Conservation (phyloP, 495 filamentous ascomycete species). For the Neurospora sp. region DNA sequence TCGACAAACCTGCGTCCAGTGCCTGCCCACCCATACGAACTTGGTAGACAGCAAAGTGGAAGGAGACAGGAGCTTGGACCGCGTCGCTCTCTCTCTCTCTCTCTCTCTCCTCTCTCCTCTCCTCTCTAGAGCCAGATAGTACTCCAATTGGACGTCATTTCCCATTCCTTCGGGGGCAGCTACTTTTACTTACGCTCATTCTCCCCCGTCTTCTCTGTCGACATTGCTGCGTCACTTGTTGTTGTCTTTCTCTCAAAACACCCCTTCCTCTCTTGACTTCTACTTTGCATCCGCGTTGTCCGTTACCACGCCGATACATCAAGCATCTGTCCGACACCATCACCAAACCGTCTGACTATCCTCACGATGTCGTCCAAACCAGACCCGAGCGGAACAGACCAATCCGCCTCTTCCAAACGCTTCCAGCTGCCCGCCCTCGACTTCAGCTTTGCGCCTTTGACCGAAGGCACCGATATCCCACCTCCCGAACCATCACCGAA, state of each 20-base stretch:
- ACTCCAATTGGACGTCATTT: neutral
- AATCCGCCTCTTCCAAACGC: conserved; percentile 22
- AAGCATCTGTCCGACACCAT: neutral
- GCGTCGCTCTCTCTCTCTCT: neutral
- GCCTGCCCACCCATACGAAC: neutral
- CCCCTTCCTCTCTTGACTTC: neutral
- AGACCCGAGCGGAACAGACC: conserved; percentile 10
- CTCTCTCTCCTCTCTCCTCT: neutral
- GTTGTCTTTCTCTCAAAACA: neutral
- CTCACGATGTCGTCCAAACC: conserved; percentile 18
- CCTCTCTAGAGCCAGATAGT: neutral
- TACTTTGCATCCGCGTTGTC: neutral
- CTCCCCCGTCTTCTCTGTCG: neutral
- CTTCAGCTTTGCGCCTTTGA: conserved; percentile 41
- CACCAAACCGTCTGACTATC: neutral
- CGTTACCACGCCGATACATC: neutral
- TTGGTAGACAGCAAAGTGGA: neutral
- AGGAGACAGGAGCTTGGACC: neutral
- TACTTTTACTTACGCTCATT: neutral
- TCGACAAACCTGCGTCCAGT: neutral
- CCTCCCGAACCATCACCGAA: conserved; percentile 41
- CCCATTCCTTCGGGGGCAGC: neutral
- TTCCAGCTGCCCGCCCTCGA: conserved; percentile 46
- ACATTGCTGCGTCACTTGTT: neutral
- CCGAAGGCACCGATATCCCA: conserved; percentile 48